These are phyloP conservation scores for Taphrina wiesneri DNA, from an alignment of 1,139 yeast species.

Conservation along the genomic window DNA sequence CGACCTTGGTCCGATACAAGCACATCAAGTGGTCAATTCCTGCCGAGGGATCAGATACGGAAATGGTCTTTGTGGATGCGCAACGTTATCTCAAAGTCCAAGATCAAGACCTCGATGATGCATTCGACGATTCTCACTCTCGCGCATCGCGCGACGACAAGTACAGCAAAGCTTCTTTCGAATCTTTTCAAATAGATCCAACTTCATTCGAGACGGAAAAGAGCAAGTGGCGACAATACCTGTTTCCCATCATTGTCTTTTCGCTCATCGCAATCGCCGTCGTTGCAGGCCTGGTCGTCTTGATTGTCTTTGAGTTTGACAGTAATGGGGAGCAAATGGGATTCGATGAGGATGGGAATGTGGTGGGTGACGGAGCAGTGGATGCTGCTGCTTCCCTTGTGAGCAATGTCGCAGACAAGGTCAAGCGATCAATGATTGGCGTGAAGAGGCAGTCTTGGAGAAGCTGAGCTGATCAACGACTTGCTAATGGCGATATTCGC, in stretches of 20 bases:
- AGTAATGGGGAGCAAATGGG: background rate
- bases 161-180: slow-evolving; percentile 14
- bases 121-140: slow-evolving; percentile 2
- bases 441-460: background rate
- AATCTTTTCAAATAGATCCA: slow-evolving; percentile 8
- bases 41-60: background rate
- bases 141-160: slow-evolving; percentile 3
- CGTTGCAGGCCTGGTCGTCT: background rate
- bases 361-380: background rate
- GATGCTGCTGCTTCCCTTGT: background rate
- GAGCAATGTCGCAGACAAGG: background rate
- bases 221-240: background rate
- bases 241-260: background rate
- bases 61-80: slow-evolving; percentile 22
- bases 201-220: background rate
- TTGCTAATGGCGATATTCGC: too few species aligned
- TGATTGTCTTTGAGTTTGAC: background rate
- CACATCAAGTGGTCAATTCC: too few species aligned
- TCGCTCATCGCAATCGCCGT: background rate
- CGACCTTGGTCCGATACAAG: too few species aligned
- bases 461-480: background rate
- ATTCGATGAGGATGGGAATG: background rate
- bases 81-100: slow-evolving; percentile 12
- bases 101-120: slow-evolving; percentile 15
- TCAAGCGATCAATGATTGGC: background rate